Percentiles rank a stretch among this genome's conserved stretches.
These are phyloP conservation scores for Geranium brycei DNA, from an alignment of 345 rosid species.

Conservation along the genomic window DNA sequence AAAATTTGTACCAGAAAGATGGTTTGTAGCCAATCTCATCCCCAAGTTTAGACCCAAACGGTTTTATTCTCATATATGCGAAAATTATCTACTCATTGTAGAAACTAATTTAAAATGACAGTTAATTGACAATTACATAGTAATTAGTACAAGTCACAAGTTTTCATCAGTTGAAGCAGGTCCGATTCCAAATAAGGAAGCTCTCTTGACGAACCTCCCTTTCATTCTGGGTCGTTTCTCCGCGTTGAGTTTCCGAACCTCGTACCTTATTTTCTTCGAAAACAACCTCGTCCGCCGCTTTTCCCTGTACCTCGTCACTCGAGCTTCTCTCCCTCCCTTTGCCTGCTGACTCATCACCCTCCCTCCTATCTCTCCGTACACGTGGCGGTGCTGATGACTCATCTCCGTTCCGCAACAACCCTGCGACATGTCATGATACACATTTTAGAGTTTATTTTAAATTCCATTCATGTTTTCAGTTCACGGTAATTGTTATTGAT, in stretches of 20 bases:
- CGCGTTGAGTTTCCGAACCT: conserved; percentile 81
- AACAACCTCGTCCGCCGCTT: conserved; percentile 80
- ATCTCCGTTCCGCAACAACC: conserved; percentile 16
- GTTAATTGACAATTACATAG: too few species aligned
- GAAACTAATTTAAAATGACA: too few species aligned
- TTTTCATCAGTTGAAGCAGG: too few species aligned
- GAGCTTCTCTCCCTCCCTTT: conserved; percentile 58
- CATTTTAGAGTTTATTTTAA: too few species aligned
- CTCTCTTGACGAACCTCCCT: conserved; percentile 87
- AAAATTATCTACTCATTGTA: too few species aligned
- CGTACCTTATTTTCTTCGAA: conserved; percentile 91
- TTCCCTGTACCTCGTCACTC: conserved; percentile 76
- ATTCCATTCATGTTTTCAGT: too few species aligned
- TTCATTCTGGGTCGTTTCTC: conserved; percentile 97
- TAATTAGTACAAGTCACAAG: too few species aligned
- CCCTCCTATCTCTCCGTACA: background rate
- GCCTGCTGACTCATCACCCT: conserved; percentile 13
- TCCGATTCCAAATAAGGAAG: conserved; percentile 15
- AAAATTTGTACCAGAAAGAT: too few species aligned
- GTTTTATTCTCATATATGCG: too few species aligned
- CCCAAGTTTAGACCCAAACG: too few species aligned
- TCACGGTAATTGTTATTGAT: too few species aligned
- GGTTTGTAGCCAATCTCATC: too few species aligned
- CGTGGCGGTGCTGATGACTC: background rate
- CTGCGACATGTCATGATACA: conserved; percentile 7